These are phyloP conservation scores for Phytopythium vexans DNA, from an alignment of 352 stramenopile genomes.

Conservation along the genomic window DNA sequence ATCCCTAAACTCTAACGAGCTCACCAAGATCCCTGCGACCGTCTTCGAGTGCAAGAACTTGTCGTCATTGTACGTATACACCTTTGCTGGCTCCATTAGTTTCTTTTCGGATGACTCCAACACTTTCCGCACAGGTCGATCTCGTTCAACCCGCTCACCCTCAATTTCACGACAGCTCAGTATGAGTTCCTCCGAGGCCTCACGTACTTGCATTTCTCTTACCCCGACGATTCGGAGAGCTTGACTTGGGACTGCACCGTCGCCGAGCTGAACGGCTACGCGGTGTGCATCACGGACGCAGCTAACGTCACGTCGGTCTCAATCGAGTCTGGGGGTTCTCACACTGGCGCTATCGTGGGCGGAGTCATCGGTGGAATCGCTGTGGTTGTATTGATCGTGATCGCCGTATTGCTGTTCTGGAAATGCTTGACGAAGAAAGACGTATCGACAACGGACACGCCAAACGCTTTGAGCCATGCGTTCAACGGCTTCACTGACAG, in stretches of 20 bases:
- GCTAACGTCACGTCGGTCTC: slow-evolving; percentile 5
- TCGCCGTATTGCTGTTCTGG: slow-evolving; percentile 25
- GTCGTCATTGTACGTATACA: slow-evolving; percentile 13
- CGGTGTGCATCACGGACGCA: slow-evolving; percentile 16
- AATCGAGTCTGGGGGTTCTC: slow-evolving; percentile 5
- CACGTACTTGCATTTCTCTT: slow-evolving; percentile 24
- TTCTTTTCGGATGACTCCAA: neutral
- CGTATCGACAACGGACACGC: slow-evolving; percentile 1
- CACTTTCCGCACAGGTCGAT: neutral
- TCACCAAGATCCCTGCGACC: slow-evolving; percentile 19
- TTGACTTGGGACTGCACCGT: slow-evolving; percentile 11
- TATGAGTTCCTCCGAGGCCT: slow-evolving; percentile 28
- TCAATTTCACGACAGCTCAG: slow-evolving; percentile 31
- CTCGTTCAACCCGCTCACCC: slow-evolving; percentile 12
- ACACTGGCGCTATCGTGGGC: slow-evolving; percentile 43
- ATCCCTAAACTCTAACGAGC: slow-evolving; percentile 18
- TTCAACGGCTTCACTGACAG: slow-evolving; percentile 9
- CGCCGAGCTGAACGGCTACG: slow-evolving; percentile 7
- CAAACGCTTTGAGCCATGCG: slow-evolving; percentile 1
- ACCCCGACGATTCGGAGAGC: slow-evolving; percentile 7
- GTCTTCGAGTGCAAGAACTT: slow-evolving; percentile 19
- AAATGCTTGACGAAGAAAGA: slow-evolving; percentile 13
- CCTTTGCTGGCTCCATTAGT: neutral
- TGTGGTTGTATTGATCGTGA: slow-evolving; percentile 8
- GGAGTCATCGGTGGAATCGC: slow-evolving; percentile 17